Conservation (phyloP, 2,329 filamentous ascomycete genomes). For the Penicillium decumbens region DNA sequence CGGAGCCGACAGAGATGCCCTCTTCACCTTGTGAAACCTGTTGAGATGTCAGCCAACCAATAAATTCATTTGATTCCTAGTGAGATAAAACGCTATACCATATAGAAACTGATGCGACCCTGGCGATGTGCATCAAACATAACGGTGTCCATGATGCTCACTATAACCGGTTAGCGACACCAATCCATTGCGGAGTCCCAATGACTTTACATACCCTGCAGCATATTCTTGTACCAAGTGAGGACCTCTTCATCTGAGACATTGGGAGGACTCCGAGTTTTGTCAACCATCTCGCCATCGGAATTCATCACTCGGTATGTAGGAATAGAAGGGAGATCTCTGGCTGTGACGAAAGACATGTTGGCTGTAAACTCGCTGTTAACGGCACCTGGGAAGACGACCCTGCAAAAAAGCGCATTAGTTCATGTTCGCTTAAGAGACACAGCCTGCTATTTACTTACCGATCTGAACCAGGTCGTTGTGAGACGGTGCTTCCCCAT, state of each 20-base stretch:
- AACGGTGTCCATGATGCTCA: conserved; percentile 87
- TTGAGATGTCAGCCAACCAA: background rate
- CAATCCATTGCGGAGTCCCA: background rate
- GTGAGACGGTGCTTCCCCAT: conserved; percentile 54
- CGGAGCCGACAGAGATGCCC: conserved; percentile 84
- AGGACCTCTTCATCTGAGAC: conserved; percentile 60
- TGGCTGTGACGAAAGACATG: conserved; percentile 71
- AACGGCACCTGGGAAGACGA: conserved; percentile 83
- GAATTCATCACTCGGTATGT: conserved; percentile 92
- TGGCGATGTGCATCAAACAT: conserved; percentile 98
- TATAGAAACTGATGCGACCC: conserved; percentile 92
- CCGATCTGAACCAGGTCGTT: conserved; percentile 57
- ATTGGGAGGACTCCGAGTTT: conserved; percentile 60
- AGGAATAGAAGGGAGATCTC: conserved; percentile 68
- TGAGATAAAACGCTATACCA: conserved; percentile 53
- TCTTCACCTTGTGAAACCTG: conserved; percentile 81
- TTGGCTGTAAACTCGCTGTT: conserved; percentile 85
- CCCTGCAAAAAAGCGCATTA: conserved; percentile 36
- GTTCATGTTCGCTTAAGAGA: background rate
- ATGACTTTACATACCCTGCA: conserved; percentile 44
- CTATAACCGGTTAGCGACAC: conserved; percentile 32
- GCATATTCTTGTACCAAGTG: conserved; percentile 61
- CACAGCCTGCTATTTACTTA: conserved; percentile 33
- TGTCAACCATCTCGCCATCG: conserved; percentile 76
- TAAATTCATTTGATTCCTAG: background rate